phyloP scores from a whole-genome alignment of 1,284 basidiomycete genomes.

The Agroathelia rolfsii region DNA sequence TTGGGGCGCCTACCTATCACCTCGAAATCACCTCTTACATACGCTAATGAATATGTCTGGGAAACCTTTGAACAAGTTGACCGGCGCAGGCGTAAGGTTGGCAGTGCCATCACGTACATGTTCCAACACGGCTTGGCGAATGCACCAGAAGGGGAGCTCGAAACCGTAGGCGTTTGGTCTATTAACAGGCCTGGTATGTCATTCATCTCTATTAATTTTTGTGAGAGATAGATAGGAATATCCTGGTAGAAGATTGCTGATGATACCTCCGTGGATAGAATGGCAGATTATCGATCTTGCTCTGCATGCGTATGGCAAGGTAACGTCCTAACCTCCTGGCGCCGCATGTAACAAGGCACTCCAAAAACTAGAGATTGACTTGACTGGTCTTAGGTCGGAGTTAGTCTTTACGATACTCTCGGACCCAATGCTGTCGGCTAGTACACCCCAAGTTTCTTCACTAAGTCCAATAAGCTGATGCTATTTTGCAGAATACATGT shows the following conservation, averaged over 20 bases:
- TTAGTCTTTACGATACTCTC: slow-evolving; percentile 87
- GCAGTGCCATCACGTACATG: slow-evolving; percentile 60
- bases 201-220: no score
- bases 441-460: slow-evolving; percentile 15
- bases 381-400: no score
- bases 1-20: slow-evolving; percentile 63
- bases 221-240: no score
- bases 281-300: slow-evolving; percentile 88
- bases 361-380: no score
- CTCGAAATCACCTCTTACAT: slow-evolving; percentile 57
- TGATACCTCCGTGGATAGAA: slow-evolving; percentile 34
- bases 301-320: slow-evolving; percentile 68
- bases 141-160: slow-evolving; percentile 46
- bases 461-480: slow-evolving; percentile 10
- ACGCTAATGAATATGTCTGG: slow-evolving; percentile 66
- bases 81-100: slow-evolving; percentile 55
- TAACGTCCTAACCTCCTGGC: no score
- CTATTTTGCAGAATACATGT: slow-evolving; percentile 60
- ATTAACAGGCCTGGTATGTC: slow-evolving; percentile 62
- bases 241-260: slow-evolving; percentile 6
- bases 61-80: slow-evolving; percentile 72
- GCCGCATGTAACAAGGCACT: no score
- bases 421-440: slow-evolving; percentile 75
- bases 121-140: slow-evolving; percentile 47
- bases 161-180: slow-evolving; percentile 73